A percentile compares a stretch with the other conserved stretches of the same genome.
phyloP scores from a whole-genome alignment of 176 grass and related monocot genomes.

The Aegilops speltoides region DNA sequence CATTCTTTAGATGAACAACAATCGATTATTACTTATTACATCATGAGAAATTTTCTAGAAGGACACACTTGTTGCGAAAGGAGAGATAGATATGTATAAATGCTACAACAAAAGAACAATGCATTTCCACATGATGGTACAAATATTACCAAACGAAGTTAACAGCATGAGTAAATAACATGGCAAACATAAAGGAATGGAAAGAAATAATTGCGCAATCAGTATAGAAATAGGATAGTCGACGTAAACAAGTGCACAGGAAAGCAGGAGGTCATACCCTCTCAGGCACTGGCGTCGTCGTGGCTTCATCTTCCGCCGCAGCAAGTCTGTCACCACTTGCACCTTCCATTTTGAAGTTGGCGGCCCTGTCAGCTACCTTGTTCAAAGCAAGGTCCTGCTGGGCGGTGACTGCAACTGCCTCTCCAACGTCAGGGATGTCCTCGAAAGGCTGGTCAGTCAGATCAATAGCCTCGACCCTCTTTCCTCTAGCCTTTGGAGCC shows the following conservation, averaged over 20 bases:
- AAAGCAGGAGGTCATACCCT: constrained; percentile 39
- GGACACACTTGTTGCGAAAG: neutral
- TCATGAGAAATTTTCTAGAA: neutral
- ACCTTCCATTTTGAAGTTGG: constrained; percentile 54
- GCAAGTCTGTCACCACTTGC: constrained; percentile 59
- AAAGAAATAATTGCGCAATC: neutral
- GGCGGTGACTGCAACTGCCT: constrained; percentile 21
- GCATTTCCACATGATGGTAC: neutral
- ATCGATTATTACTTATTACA: neutral
- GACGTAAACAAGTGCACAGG: neutral
- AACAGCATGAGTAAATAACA: neutral
- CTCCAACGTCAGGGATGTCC: constrained; percentile 21
- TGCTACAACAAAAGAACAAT: constrained; percentile 9
- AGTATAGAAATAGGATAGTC: constrained; percentile 2
- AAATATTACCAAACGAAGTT: neutral
- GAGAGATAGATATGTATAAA: neutral
- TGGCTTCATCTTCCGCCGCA: constrained; percentile 55
- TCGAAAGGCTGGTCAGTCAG: constrained; percentile 42
- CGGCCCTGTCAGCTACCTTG: constrained; percentile 4
- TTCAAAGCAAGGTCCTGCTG: constrained; percentile 41
- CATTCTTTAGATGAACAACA: neutral
- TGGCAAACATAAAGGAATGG: neutral
- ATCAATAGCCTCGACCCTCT: constrained; percentile 28
- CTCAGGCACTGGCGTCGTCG: constrained; percentile 62
- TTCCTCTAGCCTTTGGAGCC: constrained; percentile 32